phyloP scores from a whole-genome alignment of 1,284 basidiomycete genomes.

The Ustilago esculenta region DNA sequence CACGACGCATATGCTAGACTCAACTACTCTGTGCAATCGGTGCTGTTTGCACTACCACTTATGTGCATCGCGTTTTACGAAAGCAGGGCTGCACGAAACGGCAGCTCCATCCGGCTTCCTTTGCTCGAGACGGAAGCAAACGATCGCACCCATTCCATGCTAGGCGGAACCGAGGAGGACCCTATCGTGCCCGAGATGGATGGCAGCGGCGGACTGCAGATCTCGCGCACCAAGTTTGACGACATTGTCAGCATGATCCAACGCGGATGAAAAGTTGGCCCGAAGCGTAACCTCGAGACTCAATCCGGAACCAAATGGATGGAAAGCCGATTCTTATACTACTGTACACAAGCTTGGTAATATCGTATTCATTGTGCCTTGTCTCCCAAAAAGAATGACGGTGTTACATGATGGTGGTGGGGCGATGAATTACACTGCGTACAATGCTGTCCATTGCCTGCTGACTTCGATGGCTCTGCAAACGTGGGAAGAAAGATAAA shows the following conservation, averaged over 20 bases:
- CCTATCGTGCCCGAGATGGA: constrained; percentile 52
- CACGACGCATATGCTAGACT: constrained; percentile 45
- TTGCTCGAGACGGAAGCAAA: constrained; percentile 20
- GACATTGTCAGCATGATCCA: constrained; percentile 35
- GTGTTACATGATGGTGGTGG: neutral
- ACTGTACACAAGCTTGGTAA: too few species aligned
- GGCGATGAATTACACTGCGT: constrained; percentile 42
- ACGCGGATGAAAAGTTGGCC: constrained; percentile 4
- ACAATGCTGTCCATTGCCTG: constrained; percentile 61
- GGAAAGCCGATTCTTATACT: too few species aligned
- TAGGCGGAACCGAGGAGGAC: constrained; percentile 38
- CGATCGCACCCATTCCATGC: constrained; percentile 11
- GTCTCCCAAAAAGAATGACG: neutral
- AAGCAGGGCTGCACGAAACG: constrained; percentile 26
- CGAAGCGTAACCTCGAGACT: too few species aligned
- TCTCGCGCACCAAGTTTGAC: constrained; percentile 43
- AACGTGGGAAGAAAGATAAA: neutral
- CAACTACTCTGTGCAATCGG: constrained; percentile 47
- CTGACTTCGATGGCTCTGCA: constrained; percentile 62
- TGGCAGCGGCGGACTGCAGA: constrained; percentile 31
- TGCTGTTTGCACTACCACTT: constrained; percentile 49
- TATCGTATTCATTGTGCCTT: constrained; percentile 1
- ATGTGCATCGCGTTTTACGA: constrained; percentile 59
- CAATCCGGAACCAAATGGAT: too few species aligned
- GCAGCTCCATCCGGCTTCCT: constrained; percentile 36